Base-by-base conservation (phyloP, 2,329 filamentous ascomycete species). In the Aspergillus fumigatus region DNA sequence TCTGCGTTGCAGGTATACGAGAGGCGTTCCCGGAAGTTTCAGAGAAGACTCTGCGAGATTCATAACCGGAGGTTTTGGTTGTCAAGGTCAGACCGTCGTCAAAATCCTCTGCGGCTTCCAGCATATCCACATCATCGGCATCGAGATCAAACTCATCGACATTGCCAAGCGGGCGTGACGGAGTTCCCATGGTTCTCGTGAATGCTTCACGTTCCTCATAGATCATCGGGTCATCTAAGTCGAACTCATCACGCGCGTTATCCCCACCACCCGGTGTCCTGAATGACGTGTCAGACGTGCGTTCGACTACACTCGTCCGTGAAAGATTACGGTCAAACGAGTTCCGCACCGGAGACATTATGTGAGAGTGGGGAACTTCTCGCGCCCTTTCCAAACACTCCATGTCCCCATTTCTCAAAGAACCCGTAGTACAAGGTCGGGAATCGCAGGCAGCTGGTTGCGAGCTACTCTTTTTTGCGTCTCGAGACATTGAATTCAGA, bases 71-170 rank as follows among this genome's bases (percentile, higher is more conserved):
- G 27, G 62, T 57, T 9, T 57, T 53, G 17, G 51, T 50, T 21
- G 65, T 29, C 19, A 53, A 51, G 56, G 60, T 41, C 9, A 65
- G 55, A 45, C 63, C 61, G 51, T 70, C 66, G 23, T 76, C 70
- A 32, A 77, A 66, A 56, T 68, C 63, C 45, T 74, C 70, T n/a
- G 71, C 72, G 40, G 64, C 73, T 55, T 79, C 73, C n/a, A 78
- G 65, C 66, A 80, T 75, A 29, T 78, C 76, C 52, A 76, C 73
- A 57, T 79, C 77, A 51, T 75, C 74, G 35, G 70, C 71, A 57
- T 74, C 73, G 55, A 73, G 67, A 38, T 76, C 75, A 60, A 77
- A 78, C 19, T 79, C 76, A 53, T 76, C 70, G 23, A 67, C 52
- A 23, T 67, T 64, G 21, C 62, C 59, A 0, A 55, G 54, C 29